phyloP scores from a whole-genome alignment of 139 green algal genomes.

The Volvox reticuliferus region DNA sequence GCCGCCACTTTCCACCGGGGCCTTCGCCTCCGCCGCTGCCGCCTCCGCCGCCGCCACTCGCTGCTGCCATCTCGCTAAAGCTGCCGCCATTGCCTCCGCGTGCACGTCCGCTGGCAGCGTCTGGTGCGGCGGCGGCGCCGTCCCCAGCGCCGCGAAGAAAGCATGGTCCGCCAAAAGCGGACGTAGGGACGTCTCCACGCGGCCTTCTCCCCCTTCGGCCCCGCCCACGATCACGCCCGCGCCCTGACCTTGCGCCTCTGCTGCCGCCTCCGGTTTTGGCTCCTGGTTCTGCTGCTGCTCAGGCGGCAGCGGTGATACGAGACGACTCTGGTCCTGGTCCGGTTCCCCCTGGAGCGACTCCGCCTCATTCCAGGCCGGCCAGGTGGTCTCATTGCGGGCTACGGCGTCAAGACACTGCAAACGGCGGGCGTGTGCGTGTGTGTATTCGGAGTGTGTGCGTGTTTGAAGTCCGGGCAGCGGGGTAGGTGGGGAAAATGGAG shows the following conservation, averaged over 20 bases:
- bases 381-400: background rate
- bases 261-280: background rate
- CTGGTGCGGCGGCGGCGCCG: background rate
- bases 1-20: background rate
- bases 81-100: background rate
- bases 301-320: background rate
- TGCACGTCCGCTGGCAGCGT: background rate
- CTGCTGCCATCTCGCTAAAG: background rate
- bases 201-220: background rate
- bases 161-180: background rate
- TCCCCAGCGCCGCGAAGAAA: slow-evolving; percentile 34
- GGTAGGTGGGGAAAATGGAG: too few relatives aligned
- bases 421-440: background rate
- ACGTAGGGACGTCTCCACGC: background rate
- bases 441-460: too few relatives aligned
- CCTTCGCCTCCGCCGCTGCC: background rate
- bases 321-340: background rate
- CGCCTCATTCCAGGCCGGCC: background rate
- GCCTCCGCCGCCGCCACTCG: background rate
- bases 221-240: background rate
- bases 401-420: slow-evolving; percentile 38
- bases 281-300: background rate
- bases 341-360: too few relatives aligned
- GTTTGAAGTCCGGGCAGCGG: too few relatives aligned
- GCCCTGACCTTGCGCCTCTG: background rate